These are phyloP conservation scores for Ciborinia camelliae DNA, from an alignment of 2,329 filamentous ascomycete genomes.

Conservation along the genomic window DNA sequence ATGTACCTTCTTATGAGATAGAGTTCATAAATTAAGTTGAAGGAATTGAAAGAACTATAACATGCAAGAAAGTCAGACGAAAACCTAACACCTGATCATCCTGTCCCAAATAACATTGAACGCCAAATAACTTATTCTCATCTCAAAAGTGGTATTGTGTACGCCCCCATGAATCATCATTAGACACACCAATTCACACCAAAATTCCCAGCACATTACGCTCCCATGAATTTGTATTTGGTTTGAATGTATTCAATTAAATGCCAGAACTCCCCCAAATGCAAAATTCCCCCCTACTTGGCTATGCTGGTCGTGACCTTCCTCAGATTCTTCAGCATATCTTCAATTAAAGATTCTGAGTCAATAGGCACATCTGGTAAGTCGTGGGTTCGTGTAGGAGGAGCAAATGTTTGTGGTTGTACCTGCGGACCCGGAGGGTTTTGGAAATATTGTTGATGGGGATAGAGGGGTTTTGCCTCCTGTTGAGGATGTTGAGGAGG, in stretches of 20 bases:
- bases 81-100: conserved; percentile 3
- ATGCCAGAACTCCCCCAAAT: not conserved
- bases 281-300: not conserved
- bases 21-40: conserved; percentile 2
- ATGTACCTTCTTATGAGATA: not conserved
- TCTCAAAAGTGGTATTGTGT: conserved; percentile 16
- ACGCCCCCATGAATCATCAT: conserved; percentile 13
- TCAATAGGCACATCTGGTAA: conserved; percentile 37
- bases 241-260: not conserved
- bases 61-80: not conserved
- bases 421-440: not conserved
- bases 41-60: conserved; percentile 7
- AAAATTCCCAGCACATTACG: not conserved
- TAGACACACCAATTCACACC: conserved; percentile 7
- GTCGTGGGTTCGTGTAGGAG: conserved; percentile 23
- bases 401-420: not conserved
- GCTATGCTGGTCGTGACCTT: conserved; percentile 27
- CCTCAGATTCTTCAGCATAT: conserved; percentile 51
- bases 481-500: conserved; percentile 4
- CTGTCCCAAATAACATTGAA: not conserved
- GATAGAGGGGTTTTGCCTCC: conserved; percentile 26
- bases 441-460: conserved; percentile 32
- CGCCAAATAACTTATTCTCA: not conserved
- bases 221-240: not conserved
- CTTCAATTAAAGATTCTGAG: conserved; percentile 46